phyloP scores from a whole-genome alignment of 495 filamentous ascomycete species.

The Glutinoglossum americanum region DNA sequence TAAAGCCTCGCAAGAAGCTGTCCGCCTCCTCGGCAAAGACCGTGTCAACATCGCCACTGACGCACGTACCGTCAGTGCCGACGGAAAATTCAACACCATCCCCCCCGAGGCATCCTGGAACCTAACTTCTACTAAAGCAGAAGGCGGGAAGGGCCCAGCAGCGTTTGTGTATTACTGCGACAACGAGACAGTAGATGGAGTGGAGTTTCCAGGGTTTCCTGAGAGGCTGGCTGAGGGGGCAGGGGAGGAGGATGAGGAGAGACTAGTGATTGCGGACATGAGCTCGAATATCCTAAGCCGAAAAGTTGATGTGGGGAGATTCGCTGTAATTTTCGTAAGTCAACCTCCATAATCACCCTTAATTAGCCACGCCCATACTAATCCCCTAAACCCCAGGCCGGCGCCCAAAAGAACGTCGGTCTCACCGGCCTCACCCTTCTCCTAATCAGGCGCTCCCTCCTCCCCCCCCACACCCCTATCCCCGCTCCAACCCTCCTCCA shows the following conservation, averaged over 20 bases:
- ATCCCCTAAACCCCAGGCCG: constrained; percentile 20
- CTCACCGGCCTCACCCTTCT: constrained; percentile 67
- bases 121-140: constrained; percentile 35
- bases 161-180: constrained; percentile 81
- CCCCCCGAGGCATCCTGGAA: constrained; percentile 57
- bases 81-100: constrained; percentile 78
- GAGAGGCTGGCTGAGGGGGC: constrained; percentile 20
- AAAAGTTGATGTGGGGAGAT: constrained; percentile 45
- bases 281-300: constrained; percentile 55
- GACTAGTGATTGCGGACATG: constrained; percentile 68
- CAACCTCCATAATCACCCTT: constrained; percentile 13
- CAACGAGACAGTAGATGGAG: constrained; percentile 87
- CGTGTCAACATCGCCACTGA: constrained; percentile 64
- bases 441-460: constrained; percentile 54
- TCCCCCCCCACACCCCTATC: constrained; percentile 44
- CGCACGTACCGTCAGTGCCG: constrained; percentile 33
- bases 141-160: constrained; percentile 27
- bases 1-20: constrained; percentile 77
- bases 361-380: neutral
- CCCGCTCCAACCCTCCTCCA: constrained; percentile 40
- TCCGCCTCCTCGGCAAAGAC: constrained; percentile 48
- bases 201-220: constrained; percentile 76
- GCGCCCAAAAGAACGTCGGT: constrained; percentile 82
- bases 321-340: constrained; percentile 51
- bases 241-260: constrained; percentile 31